Percentiles rank a stretch among this genome's conserved stretches.
phyloP scores from a whole-genome alignment of 768 basidiomycete species.

The Leccinum disarticulatum region DNA sequence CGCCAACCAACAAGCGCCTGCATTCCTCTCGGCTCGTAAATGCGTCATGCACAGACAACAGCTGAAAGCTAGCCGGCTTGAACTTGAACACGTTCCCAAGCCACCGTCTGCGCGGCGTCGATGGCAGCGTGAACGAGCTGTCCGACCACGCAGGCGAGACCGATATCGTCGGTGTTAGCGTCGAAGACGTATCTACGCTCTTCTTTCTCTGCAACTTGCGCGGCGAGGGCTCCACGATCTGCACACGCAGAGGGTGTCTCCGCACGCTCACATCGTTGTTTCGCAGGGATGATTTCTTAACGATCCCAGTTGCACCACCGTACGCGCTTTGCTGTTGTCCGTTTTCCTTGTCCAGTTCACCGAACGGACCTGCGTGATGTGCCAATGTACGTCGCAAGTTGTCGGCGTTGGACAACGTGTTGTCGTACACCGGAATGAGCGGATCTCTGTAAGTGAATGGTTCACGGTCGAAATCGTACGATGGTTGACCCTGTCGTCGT shows the following conservation, averaged over 20 bases:
- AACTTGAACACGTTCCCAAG: slow-evolving; percentile 87
- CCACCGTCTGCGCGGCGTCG: slow-evolving; percentile 66
- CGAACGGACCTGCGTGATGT: slow-evolving; percentile 13
- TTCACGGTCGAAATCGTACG: slow-evolving; percentile 4
- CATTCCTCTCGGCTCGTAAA: slow-evolving; percentile 74
- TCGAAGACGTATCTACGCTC: slow-evolving; percentile 13
- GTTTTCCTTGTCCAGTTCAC: slow-evolving; percentile 63
- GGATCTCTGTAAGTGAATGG: slow-evolving; percentile 36
- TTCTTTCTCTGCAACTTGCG: slow-evolving; percentile 37
- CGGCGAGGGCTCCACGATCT: slow-evolving; percentile 52
- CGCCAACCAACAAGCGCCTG: slow-evolving; percentile 63
- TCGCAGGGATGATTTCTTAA: slow-evolving; percentile 47
- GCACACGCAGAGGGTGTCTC: slow-evolving; percentile 37
- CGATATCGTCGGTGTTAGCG: slow-evolving; percentile 14
- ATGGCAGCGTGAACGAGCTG: slow-evolving; percentile 43
- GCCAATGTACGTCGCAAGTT: neutral
- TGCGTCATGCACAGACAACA: slow-evolving; percentile 59
- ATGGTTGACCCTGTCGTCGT: slow-evolving; percentile 10
- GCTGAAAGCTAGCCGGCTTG: slow-evolving; percentile 59
- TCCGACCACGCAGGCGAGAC: slow-evolving; percentile 47
- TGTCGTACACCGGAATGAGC: slow-evolving; percentile 24
- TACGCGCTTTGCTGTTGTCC: slow-evolving; percentile 1
- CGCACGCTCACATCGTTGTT: slow-evolving; percentile 25
- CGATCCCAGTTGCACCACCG: slow-evolving; percentile 18
- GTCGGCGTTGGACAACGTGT: slow-evolving; percentile 11